Evolutionary conservation across 208 protist species (phyloP).

Genomic region (Novymonas esmeraldas): DNA sequence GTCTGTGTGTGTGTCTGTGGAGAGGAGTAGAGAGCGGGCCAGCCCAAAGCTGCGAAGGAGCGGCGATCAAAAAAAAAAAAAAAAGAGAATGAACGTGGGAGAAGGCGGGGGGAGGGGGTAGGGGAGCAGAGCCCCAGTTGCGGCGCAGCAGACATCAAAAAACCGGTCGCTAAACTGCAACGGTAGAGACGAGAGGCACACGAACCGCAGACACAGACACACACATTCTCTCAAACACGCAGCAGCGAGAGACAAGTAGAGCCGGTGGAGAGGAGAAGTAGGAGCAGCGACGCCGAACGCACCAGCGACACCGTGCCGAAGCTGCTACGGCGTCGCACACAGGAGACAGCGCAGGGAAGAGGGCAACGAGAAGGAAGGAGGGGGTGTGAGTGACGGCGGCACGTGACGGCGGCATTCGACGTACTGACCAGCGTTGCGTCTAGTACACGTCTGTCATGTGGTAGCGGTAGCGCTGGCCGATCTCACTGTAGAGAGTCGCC

Average conservation of each 20-base stretch:
- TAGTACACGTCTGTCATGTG: conserved; percentile 32
- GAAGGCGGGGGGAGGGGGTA: not conserved
- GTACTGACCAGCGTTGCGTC: no score
- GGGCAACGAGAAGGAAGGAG: not conserved
- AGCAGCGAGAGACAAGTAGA: not conserved
- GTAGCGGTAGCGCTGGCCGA: conserved; percentile 40
- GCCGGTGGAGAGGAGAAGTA: not conserved
- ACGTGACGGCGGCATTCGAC: no score
- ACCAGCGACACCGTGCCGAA: no score
- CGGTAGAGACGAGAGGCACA: no score
- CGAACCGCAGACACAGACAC: no score
- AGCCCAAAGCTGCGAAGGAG: no score
- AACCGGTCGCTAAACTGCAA: no score
- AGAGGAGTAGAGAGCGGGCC: not conserved
- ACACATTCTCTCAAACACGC: not conserved
- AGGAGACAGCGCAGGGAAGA: not conserved
- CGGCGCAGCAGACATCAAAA: not conserved
- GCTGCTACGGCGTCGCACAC: no score
- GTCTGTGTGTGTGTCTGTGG: not conserved
- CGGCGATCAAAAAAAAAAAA: no score
- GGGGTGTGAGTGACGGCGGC: no score
- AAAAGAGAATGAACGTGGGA: no score
- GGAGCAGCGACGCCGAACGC: not conserved
- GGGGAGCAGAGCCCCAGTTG: not conserved
- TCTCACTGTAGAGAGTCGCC: conserved; percentile 64